phyloP scores from a whole-genome alignment of 1,284 basidiomycete genomes.

The Sutorius eximius region DNA sequence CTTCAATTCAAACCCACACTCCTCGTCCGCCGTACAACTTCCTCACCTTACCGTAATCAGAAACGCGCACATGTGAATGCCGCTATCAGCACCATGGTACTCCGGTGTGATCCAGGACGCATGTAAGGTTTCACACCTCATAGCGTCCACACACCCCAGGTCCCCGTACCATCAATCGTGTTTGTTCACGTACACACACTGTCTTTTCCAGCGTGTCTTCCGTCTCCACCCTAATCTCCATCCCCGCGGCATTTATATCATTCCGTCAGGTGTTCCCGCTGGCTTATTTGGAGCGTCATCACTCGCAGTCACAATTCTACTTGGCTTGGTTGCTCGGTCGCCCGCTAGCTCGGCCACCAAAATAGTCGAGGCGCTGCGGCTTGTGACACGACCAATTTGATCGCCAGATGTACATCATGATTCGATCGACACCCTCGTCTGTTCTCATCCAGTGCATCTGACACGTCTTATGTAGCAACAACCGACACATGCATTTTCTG shows the following conservation, averaged over 20 bases:
- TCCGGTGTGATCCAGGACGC: conserved; percentile 31
- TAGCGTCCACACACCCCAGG: conserved; percentile 33
- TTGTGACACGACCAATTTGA: conserved; percentile 31
- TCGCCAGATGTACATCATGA: conserved; percentile 24
- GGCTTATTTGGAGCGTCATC: conserved; percentile 12
- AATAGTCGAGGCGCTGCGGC: conserved; percentile 23
- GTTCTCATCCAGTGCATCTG: conserved; percentile 19
- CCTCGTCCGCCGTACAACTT: conserved; percentile 31
- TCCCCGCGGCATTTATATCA: conserved; percentile 32
- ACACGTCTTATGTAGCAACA: conserved; percentile 23
- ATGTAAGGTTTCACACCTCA: conserved; percentile 39
- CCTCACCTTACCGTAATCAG: conserved; percentile 35
- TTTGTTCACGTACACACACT: conserved; percentile 37
- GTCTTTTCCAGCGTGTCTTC: conserved; percentile 32
- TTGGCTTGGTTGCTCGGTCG: conserved; percentile 6
- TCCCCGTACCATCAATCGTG: conserved; percentile 35
- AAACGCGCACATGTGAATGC: conserved; percentile 38
- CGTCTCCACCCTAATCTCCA: conserved; percentile 36
- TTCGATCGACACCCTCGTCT: conserved; percentile 25
- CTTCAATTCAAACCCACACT: conserved; percentile 22
- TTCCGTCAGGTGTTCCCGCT: conserved; percentile 14
- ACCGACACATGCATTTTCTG: conserved; percentile 25
- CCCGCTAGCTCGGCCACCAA: conserved; percentile 7
- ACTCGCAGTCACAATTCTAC: conserved; percentile 12
- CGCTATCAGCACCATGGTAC: conserved; percentile 27